Base-by-base conservation (phyloP, 768 basidiomycete genomes). In the Boletus subparvulus region DNA sequence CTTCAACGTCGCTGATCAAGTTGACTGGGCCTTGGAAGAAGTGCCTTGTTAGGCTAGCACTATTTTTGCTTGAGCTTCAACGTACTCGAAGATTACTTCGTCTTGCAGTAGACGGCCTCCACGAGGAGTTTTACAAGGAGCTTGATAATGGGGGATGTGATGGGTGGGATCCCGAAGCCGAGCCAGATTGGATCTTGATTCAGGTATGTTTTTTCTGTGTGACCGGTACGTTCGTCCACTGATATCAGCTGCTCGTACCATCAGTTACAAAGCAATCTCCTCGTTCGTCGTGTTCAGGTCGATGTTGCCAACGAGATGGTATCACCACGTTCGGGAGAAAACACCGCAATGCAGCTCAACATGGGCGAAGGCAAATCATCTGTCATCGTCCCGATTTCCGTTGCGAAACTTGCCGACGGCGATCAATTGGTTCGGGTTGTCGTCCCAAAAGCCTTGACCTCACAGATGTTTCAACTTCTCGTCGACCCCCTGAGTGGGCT, bases 401-500 rank as follows among this genome's bases (percentile, higher is more conserved):
- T 74, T 0, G 62, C 73, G 0, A 58, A 66, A 1, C 68, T 83
- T n/a, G 78, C 82, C 0, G 65, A 81, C 59, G 75, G 77, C 1
- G 11, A 70, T 3, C 73, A 66, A 21, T 65, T 83, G 1, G 75
- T 74, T 19, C 75, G 83, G 14, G 73, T 83, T n/a, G 65, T 83
- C 3, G 75, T 78, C 19, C 69, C 80, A 17, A 81, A 81, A 54
- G 66, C 79, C 0, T 69, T 82, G 7, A 65, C 69, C 0, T 62
- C 54, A 1, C 78, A 80, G 53, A 83, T 79, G 77, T 80, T 83
- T 52, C 71, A 77, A 10, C 49, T 80, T 3, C 70, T 83, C 2
- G 71, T 70, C 4, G 66, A 73, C 12, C 73, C 75, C 4, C 60
- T 83, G 4, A 64, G 73, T 26, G 76, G 79, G 7, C 73, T 83